Base-by-base conservation (phyloP, 768 basidiomycete genomes). In the Terana coerulea region DNA sequence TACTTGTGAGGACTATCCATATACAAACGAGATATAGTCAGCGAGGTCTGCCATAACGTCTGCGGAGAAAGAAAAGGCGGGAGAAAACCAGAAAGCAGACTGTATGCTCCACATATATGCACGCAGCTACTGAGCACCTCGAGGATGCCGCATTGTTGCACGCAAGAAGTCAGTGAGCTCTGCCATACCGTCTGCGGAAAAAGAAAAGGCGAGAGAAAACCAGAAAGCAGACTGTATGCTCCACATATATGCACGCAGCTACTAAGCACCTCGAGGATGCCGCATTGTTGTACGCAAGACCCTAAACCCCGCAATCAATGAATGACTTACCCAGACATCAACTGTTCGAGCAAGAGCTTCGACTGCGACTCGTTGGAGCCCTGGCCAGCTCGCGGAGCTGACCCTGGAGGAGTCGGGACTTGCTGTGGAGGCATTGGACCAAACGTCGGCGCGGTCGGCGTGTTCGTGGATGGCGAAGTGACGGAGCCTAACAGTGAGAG, bases 281-380 rank as follows among this genome's bases (percentile, higher is more conserved):
- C 8, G 5, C 9, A 14, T 40, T 48, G 44, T 10, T 46, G 21
- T 25, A 35, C 52, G 30, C 36, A n/a, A 40, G 52, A n/a, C n/a
- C n/a, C n/a, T n/a, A n/a, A n/a, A n/a, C n/a, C n/a, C n/a, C n/a
- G n/a, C n/a, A n/a, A n/a, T n/a, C n/a, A n/a, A 56, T 30, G 51
- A 25, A 49, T 53, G 14, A 75, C 85, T 70, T 64, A 91, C 89
- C 86, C 84, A 51, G 82, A 75, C 83, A 92, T 88, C 53, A 92
- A 72, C 63, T 90, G 86, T 58, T 92, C 89, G 54, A 92, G 69
- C 58, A 91, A 65, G 54, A 83, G 73, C 69, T 90, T 88, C 51
- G 84, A 83, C 64, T 88, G 86, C 0, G 79, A 67, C 55, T 88
- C 85, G 59, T 76, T 64, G 54, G 76, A 79, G 11, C 78, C 74